phyloP scores from a whole-genome alignment of 140 eudicot species.

The Cichorium intybus region DNA sequence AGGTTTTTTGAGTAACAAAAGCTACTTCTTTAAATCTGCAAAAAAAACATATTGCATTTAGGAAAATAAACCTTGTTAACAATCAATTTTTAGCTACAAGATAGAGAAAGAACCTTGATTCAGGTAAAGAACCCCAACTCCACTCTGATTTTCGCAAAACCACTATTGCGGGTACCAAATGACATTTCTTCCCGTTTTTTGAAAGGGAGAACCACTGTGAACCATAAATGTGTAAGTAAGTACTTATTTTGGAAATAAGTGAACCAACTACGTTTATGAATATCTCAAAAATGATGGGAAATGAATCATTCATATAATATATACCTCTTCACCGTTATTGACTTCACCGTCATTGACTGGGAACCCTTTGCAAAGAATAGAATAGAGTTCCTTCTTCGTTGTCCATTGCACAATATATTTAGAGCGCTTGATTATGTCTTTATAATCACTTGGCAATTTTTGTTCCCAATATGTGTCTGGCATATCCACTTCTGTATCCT shows the following conservation, averaged over 20 bases:
- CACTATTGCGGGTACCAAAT: conserved; percentile 9
- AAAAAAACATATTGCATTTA: neutral
- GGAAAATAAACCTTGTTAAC: neutral
- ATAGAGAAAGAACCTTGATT: conserved; percentile 24
- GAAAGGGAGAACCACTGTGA: conserved; percentile 25
- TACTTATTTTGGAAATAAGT: neutral
- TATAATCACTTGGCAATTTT: conserved; percentile 17
- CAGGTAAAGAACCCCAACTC: neutral
- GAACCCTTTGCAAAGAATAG: conserved; percentile 11
- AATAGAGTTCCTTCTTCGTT: conserved; percentile 17
- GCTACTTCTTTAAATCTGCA: conserved; percentile 19
- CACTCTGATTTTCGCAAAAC: neutral
- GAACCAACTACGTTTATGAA: neutral
- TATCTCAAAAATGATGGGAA: neutral
- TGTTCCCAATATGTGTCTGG: conserved; percentile 6
- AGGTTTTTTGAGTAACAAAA: neutral
- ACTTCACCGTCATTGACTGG: neutral
- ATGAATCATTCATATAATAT: neutral
- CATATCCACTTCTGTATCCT: neutral
- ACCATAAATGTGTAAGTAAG: conserved; percentile 2
- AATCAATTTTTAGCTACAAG: neutral
- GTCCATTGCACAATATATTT: neutral
- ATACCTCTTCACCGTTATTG: neutral
- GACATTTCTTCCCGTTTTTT: conserved; percentile 24
- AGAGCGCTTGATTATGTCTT: conserved; percentile 9